phyloP scores from a whole-genome alignment of 305 asterid genomes.

The Coffea humblotiana region DNA sequence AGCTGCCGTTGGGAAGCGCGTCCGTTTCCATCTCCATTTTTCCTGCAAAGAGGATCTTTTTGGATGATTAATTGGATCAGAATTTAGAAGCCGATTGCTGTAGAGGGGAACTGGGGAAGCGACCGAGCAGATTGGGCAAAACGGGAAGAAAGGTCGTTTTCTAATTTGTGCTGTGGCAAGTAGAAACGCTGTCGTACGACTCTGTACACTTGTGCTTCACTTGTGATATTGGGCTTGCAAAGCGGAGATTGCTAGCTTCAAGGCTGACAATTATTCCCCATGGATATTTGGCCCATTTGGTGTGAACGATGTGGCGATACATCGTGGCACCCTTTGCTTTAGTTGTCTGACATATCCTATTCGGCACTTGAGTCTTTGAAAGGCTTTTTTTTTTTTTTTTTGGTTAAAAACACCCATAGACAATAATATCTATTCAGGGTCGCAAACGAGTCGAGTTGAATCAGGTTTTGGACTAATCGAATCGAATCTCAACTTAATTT shows the following conservation, averaged over 20 bases:
- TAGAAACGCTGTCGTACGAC: not conserved
- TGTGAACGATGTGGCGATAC: no score
- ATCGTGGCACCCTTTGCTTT: no score
- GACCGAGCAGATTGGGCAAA: not conserved
- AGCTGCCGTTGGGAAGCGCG: constrained; percentile 47
- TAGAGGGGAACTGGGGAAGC: not conserved
- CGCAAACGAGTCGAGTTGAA: no score
- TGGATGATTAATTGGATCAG: not conserved
- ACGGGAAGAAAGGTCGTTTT: constrained; percentile 8
- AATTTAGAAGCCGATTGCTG: not conserved
- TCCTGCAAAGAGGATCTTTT: not conserved
- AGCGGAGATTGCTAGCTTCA: no score
- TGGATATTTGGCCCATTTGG: not conserved
- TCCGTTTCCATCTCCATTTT: constrained; percentile 63
- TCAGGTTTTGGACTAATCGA: no score
- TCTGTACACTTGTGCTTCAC: not conserved
- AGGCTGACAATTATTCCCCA: no score
- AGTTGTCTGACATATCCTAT: no score
- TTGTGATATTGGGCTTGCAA: not conserved
- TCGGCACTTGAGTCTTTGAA: no score
- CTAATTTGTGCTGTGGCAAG: not conserved
- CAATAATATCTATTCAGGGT: no score
- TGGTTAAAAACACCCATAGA: no score
- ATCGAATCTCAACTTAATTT: no score
- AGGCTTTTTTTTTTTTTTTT: no score